A percentile compares a stretch with the other conserved stretches of the same genome.
These are phyloP conservation scores for Crassisporium funariophilum DNA, from an alignment of 768 basidiomycete genomes.

Conservation along the genomic window DNA sequence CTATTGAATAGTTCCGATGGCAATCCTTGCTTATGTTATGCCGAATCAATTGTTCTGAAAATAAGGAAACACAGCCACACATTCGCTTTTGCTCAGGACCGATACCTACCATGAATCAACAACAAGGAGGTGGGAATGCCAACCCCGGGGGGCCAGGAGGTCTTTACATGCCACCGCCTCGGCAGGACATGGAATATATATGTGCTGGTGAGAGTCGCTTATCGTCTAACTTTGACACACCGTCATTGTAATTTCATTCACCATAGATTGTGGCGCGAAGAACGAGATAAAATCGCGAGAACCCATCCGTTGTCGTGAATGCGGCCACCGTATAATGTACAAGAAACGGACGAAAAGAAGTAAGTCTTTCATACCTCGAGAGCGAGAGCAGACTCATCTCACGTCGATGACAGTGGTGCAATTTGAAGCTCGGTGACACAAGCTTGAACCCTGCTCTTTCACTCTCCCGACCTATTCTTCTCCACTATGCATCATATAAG, in stretches of 20 bases:
- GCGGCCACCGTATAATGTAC: slow-evolving; percentile 98
- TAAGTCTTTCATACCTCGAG: slow-evolving; percentile 49
- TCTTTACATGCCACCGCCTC: slow-evolving; percentile 39
- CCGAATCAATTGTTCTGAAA: too few relatives aligned
- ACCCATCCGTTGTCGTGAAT: slow-evolving; percentile 94
- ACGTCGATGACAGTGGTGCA: slow-evolving; percentile 63
- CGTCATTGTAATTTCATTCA: slow-evolving; percentile 4
- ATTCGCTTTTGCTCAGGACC: background rate
- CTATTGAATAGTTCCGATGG: too few relatives aligned
- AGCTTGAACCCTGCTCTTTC: background rate
- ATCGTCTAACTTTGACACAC: background rate
- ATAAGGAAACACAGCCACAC: too few relatives aligned
- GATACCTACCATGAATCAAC: slow-evolving; percentile 18
- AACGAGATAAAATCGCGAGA: slow-evolving; percentile 91
- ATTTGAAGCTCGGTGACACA: slow-evolving; percentile 76
- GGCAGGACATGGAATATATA: slow-evolving; percentile 79
- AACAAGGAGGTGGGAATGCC: slow-evolving; percentile 12
- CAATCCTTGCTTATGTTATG: slow-evolving; percentile 12
- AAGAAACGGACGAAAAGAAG: slow-evolving; percentile 95
- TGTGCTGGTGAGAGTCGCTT: slow-evolving; percentile 66
- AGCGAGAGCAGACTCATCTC: slow-evolving; percentile 6
- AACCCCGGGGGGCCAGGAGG: slow-evolving; percentile 18
- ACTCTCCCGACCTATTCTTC: too few relatives aligned
- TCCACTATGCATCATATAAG: too few relatives aligned
- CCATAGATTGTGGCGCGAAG: slow-evolving; percentile 84